Evolutionary conservation across 1,139 yeast species (phyloP), one percentile per base, ranked within the genome.

Genomic region (Blastobotrys persicus): DNA sequence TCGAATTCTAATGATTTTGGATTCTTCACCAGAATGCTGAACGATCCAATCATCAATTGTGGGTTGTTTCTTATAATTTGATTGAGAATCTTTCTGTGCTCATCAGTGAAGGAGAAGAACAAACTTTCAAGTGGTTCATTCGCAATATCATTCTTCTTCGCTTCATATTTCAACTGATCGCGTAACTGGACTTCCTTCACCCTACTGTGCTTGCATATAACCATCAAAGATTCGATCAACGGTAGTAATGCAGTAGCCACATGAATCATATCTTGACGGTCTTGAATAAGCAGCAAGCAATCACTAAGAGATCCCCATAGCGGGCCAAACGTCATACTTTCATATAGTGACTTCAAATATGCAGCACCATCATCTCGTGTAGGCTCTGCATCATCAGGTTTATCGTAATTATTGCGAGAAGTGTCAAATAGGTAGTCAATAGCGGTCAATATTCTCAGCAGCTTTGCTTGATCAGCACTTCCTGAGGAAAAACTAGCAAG

Each of bases 1-100:
- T 94, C 98, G 70, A 94, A 92, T 61, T 94, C 98, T 58, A 94
- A 72, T 1, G 92, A 94, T 63, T 83, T 82, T 5, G 97, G 95
- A 64, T 89, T 92, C 61, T 86, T 79, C 17, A 92, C 94, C 62
- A 94, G 74, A 76, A 89, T 83, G 0, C 96, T 81, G 66, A 94
- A 89, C 7, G 98, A 96, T 0, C 99, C 99, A 67, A 92, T 86
- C 96, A 92, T 88, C 58, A 94, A 75, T 60, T 89, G 88, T 1
- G 98, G 95, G 68, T 89, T 91, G 33, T 85, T 77, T 56, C 97
- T 77, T 16, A 94, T 92, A 94, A 94, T 88, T 64, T 85, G 92
- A 64, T 94, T 94, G 62, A 94, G 74, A 44, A 89, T 80, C 72
- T 86, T 87, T 62, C 88, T 85, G 64, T 92, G 97, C 56, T 87